Conservation (phyloP, 768 basidiomycete genomes). For the Krasilnikovozyma curviuscula region DNA sequence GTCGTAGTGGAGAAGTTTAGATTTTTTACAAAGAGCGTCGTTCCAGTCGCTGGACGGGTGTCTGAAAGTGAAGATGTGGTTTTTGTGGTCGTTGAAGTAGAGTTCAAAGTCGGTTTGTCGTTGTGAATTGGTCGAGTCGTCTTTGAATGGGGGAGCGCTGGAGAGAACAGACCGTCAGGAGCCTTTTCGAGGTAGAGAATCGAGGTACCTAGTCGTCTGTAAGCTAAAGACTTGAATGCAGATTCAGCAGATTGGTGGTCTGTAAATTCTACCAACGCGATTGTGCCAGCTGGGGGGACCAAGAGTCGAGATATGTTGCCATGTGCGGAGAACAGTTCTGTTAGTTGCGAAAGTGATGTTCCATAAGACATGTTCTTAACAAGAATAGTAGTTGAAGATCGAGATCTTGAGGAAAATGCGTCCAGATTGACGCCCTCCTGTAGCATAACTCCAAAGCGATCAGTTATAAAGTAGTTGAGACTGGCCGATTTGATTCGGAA, state of each 20-base stretch:
- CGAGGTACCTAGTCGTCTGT: slow-evolving; percentile 70
- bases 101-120: not conserved
- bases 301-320: slow-evolving; percentile 52
- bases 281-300: slow-evolving; percentile 78
- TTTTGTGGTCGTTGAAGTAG: not conserved
- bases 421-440: slow-evolving; percentile 26
- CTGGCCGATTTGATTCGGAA: slow-evolving; percentile 38
- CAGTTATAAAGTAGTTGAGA: slow-evolving; percentile 39
- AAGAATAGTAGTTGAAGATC: slow-evolving; percentile 62
- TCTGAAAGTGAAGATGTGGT: not conserved
- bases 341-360: slow-evolving; percentile 54
- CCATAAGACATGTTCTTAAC: slow-evolving; percentile 96
- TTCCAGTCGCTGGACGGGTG: slow-evolving; percentile 29
- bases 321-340: slow-evolving; percentile 55
- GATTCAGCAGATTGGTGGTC: slow-evolving; percentile 46
- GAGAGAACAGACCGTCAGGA: slow-evolving; percentile 60
- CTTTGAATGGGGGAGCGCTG: no score
- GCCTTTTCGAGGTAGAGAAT: slow-evolving; percentile 86
- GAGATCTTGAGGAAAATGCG: slow-evolving; percentile 15
- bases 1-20: slow-evolving; percentile 77
- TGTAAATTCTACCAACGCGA: slow-evolving; percentile 78
- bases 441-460: slow-evolving; percentile 5
- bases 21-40: slow-evolving; percentile 88
- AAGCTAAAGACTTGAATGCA: slow-evolving; percentile 66
- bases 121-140: not conserved